Evolutionary conservation across 2,329 filamentous ascomycete species (phyloP).

Genomic region (Lecanoromycetidae sp.): DNA sequence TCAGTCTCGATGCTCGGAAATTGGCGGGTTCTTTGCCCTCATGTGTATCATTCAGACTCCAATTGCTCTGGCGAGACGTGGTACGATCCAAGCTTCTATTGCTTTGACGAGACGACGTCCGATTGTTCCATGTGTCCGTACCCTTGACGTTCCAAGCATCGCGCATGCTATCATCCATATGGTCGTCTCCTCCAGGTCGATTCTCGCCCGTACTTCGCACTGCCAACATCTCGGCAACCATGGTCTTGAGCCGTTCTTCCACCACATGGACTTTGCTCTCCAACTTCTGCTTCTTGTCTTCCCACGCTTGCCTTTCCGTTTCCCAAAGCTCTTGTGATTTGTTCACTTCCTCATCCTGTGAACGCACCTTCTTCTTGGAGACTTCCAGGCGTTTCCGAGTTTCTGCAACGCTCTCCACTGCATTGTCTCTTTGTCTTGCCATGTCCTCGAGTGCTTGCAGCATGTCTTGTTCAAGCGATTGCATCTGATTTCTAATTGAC

Average conservation of each 20-base stretch:
- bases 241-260: constrained; percentile 68
- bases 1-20: constrained; percentile 61
- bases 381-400: constrained; percentile 64
- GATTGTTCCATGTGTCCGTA: constrained; percentile 60
- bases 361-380: constrained; percentile 63
- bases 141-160: constrained; percentile 45
- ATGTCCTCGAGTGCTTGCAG: constrained; percentile 75
- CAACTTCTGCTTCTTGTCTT: constrained; percentile 65
- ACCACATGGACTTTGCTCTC: constrained; percentile 84
- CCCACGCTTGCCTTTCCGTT: constrained; percentile 73
- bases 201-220: constrained; percentile 34
- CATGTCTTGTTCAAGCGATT: constrained; percentile 76
- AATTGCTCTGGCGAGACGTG: constrained; percentile 45
- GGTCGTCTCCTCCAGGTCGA: constrained; percentile 38
- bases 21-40: constrained; percentile 38
- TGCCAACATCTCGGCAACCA: constrained; percentile 71
- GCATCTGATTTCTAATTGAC: constrained; percentile 71
- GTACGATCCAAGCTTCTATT: constrained; percentile 53
- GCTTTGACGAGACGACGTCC: constrained; percentile 32
- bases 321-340: constrained; percentile 70
- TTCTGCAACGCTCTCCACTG: constrained; percentile 59
- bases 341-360: constrained; percentile 71
- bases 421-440: constrained; percentile 73
- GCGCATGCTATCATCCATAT: constrained; percentile 48
- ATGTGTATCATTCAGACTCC: constrained; percentile 39